Base-by-base conservation (phyloP, 805 yeast species). In the Ascoidea tarda region DNA sequence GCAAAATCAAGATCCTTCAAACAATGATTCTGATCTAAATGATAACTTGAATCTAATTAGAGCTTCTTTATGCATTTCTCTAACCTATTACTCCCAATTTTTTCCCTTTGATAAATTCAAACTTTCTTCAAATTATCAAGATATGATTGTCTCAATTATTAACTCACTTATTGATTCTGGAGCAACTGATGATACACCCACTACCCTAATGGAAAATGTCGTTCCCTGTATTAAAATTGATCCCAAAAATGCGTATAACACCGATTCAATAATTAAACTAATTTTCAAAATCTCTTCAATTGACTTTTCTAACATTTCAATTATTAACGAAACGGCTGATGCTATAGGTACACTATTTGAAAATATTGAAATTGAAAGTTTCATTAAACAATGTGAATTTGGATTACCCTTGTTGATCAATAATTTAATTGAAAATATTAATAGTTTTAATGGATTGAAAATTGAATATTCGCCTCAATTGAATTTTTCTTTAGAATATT, bases 111-210 rank as follows among this genome's bases (percentile, higher is more conserved):
- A 60, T 28, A 59, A 66, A 5, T 60, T 6, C 4, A 28, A 50
- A 5, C 65, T 16, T 50, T 44, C 54, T 5, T 55, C 52, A 14
- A 49, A 52, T 6, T 58, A 62, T 33, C 58, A 59, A 33, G 44
- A 54, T 5, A 56, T 57, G 3, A 57, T 70, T 8, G 61, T 77
- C 45, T 49, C 57, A 1, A 56, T 78, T 0, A 72, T 81, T 8
- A 60, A 63, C 2, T 63, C 73, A 1, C 64, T 91, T 6, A 61
- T 75, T 3, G 76, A 73, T 1, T 83, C 78, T 1, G 28, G 28
- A 21, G 77, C 93, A 0, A 85, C 81, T 48, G 96, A 87, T 49
- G 98, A 90, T 60, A 77, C 96, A 0, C 79, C 85, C 44, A 77
- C 89, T 1, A 72, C 84, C 49, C 65, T 90, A 47, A 73, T 86